phyloP scores from a whole-genome alignment of 1,284 basidiomycete genomes.

The Ganoderma sinense region DNA sequence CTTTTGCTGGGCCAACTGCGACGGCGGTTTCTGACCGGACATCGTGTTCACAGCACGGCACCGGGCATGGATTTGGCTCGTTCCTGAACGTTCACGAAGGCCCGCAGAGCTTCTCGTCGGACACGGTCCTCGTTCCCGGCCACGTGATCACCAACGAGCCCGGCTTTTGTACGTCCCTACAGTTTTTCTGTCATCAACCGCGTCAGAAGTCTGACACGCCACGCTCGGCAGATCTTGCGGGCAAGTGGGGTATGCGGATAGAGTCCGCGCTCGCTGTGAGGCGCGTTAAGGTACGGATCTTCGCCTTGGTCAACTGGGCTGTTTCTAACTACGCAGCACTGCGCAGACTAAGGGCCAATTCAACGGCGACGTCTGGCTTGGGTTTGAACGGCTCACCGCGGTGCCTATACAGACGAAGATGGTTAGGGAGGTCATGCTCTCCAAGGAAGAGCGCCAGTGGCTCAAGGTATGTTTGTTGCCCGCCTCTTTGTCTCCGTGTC shows the following conservation, averaged over 20 bases:
- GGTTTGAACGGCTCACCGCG: slow-evolving; percentile 89
- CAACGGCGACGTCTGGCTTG: slow-evolving; percentile 81
- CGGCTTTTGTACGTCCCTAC: slow-evolving; percentile 72
- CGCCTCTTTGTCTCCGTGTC: background rate
- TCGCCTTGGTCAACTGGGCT: background rate
- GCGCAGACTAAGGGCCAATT: slow-evolving; percentile 73
- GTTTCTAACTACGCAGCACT: background rate
- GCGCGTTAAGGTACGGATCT: slow-evolving; percentile 61
- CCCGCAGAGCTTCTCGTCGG: slow-evolving; percentile 73
- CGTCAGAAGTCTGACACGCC: slow-evolving; percentile 12
- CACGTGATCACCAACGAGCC: slow-evolving; percentile 92
- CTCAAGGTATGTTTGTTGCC: slow-evolving; percentile 65
- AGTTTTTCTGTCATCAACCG: background rate
- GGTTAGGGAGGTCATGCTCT: slow-evolving; percentile 86
- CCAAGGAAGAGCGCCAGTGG: slow-evolving; percentile 89
- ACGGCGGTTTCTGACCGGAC: slow-evolving; percentile 14
- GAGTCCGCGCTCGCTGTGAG: slow-evolving; percentile 84
- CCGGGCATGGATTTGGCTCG: slow-evolving; percentile 85
- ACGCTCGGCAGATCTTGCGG: slow-evolving; percentile 69
- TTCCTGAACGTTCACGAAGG: slow-evolving; percentile 86
- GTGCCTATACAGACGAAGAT: slow-evolving; percentile 95
- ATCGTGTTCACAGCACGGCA: slow-evolving; percentile 68
- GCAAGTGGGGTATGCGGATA: slow-evolving; percentile 89
- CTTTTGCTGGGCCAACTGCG: background rate
- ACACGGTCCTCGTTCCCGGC: slow-evolving; percentile 76